These are phyloP conservation scores for Entomortierella parvispora DNA, from an alignment of 192 early-diverging fungal genomes.

Conservation along the genomic window DNA sequence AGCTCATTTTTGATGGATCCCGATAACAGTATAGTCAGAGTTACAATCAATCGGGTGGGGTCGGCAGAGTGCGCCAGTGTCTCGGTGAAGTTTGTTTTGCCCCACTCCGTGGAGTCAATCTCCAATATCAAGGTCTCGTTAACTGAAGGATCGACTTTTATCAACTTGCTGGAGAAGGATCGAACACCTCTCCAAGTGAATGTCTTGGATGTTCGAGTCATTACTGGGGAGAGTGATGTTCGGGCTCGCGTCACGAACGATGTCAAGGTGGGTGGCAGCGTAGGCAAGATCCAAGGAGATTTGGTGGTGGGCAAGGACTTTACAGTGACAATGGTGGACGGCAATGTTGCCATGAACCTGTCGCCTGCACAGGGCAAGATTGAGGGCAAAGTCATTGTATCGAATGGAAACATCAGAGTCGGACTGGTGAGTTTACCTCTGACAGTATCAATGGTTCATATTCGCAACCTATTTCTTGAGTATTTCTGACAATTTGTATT, in stretches of 20 bases:
- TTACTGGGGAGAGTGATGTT: conserved; percentile 16
- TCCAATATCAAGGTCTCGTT: not conserved
- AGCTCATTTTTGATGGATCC: no score
- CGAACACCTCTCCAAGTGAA: not conserved
- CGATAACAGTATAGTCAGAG: no score
- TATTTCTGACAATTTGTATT: not conserved
- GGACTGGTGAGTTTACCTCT: conserved; percentile 7
- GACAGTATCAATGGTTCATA: not conserved
- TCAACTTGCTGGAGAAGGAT: not conserved
- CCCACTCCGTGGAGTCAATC: not conserved
- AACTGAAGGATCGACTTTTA: conserved; percentile 9
- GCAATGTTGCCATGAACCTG: conserved; percentile 7
- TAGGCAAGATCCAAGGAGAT: conserved; percentile 3
- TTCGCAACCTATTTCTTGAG: not conserved
- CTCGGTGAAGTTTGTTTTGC: conserved; percentile 4
- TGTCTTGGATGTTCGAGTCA: conserved; percentile 3
- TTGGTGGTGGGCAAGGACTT: conserved; percentile 12
- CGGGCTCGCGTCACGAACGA: not conserved
- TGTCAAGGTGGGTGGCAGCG: not conserved
- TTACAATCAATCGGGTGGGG: no score
- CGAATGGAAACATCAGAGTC: conserved; percentile 7
- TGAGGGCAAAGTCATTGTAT: conserved; percentile 1
- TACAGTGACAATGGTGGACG: conserved; percentile 8
- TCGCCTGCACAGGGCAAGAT: not conserved
- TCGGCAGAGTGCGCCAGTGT: conserved; percentile 1